Evolutionary conservation across 2,329 filamentous ascomycete genomes (phyloP), one percentile per base, ranked within the genome.

Genomic region (Claviceps humidiphila): DNA sequence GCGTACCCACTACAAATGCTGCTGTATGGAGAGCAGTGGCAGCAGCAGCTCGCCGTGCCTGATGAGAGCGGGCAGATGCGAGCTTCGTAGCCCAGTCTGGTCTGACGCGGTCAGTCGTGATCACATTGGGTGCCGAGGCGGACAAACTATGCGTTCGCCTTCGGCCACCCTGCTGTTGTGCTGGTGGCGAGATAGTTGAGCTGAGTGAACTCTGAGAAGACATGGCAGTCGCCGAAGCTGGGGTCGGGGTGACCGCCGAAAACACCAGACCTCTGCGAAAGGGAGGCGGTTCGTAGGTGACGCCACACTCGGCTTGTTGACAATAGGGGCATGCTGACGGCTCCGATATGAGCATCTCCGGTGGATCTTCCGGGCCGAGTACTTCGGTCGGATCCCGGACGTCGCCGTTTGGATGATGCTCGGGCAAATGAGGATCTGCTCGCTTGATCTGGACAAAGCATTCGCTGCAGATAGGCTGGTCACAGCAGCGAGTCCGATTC

Each of bases 381-480:
- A 61, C 64, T 43, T 68, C 58, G 34, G 63, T 68, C 1, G 68
- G 65, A 42, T 69, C 62, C 49, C 67, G 61, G 9, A 64, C 60
- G 51, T 67, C 60, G 17, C 66, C 68, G 48, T 78, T 71, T n/a
- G 74, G 76, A 54, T 77, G 73, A 62, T 93, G 87, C 64, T 95
- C 88, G 1, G 89, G 88, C 41, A 89, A 81, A 65, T 96, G 88
- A 9, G 89, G 90, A 58, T 98, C 91, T 4, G 89, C 84, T 43
- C 93, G 81, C 66, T 96, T 97, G 65, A 98, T 98, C 67, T 98
- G 93, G 4, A 98, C 93, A 62, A 98, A 98, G 67, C 93, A 98
- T 70, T 98, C 93, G 43, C 90, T 97, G 70, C 93, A 98, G 56
- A 98, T 97, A 5, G 87, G 77, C 65, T 98, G 93, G 61, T 95